A percentile compares a stretch with the other conserved stretches of the same genome.
phyloP scores from a whole-genome alignment of 352 stramenopile species.

The Globisporangium megalacanthum region DNA sequence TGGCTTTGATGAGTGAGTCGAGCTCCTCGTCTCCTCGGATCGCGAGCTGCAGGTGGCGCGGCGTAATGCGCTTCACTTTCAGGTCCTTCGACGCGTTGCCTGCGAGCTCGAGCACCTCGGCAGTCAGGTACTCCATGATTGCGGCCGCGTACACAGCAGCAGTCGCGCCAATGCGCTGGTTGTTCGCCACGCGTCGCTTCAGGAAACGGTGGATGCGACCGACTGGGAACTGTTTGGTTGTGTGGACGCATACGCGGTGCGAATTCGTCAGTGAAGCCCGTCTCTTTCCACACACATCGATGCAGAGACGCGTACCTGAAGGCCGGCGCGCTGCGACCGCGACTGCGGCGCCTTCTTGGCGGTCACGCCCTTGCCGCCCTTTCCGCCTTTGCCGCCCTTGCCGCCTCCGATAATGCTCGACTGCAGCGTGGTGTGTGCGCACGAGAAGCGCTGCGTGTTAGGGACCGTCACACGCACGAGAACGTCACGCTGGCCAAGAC shows the following conservation, averaged over 20 bases:
- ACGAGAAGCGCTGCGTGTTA: too few relatives aligned
- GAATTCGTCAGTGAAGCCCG: not conserved
- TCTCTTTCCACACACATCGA: not conserved
- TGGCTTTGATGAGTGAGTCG: conserved; percentile 99
- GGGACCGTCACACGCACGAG: too few relatives aligned
- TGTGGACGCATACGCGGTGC: not conserved
- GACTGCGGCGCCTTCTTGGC: conserved; percentile 99
- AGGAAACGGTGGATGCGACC: conserved; percentile 99
- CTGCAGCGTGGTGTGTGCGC: conserved; percentile 15
- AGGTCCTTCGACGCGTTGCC: conserved; percentile 97
- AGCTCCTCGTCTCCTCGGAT: conserved; percentile 99
- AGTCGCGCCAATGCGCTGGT: conserved; percentile 98
- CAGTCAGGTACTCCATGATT: conserved; percentile 99
- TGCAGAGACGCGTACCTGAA: conserved; percentile 77
- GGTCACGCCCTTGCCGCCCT: conserved; percentile 98
- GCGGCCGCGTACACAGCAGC: conserved; percentile 99
- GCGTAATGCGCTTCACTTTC: conserved; percentile 98
- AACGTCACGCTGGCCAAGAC: not conserved
- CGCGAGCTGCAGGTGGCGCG: conserved; percentile 98
- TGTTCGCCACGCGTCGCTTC: conserved; percentile 97
- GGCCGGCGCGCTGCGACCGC: conserved; percentile 95
- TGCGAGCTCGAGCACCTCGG: conserved; percentile 99
- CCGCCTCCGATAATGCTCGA: conserved; percentile 88
- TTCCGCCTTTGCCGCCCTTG: conserved; percentile 97
- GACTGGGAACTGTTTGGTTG: conserved; percentile 92